These are phyloP conservation scores for Zygosaccharomyces bailii DNA, from an alignment of 805 yeast genomes.

Conservation along the genomic window DNA sequence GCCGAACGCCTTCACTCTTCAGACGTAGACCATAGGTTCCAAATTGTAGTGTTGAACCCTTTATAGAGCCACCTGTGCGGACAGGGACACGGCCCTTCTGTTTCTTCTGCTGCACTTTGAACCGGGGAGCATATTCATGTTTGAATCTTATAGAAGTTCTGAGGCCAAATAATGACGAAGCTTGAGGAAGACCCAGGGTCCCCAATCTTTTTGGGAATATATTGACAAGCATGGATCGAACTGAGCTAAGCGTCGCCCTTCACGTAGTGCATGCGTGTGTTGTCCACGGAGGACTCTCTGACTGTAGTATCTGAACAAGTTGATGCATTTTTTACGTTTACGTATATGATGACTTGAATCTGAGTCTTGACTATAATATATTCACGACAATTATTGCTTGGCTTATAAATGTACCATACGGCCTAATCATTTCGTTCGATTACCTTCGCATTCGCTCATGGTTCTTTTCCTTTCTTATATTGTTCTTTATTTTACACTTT, in stretches of 20 bases:
- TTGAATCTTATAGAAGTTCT: slow-evolving; percentile 39
- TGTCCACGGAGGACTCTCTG: too few relatives aligned
- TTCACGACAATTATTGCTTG: too few relatives aligned
- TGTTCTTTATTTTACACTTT: too few relatives aligned
- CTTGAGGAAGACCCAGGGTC: neutral
- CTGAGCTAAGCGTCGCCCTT: too few relatives aligned
- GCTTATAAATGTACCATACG: too few relatives aligned
- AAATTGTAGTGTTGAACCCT: slow-evolving; percentile 77
- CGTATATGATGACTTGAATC: neutral
- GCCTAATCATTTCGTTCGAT: too few relatives aligned
- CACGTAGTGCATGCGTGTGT: too few relatives aligned
- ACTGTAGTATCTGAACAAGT: too few relatives aligned
- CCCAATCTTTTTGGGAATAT: neutral
- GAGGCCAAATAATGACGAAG: neutral
- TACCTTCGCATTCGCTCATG: too few relatives aligned
- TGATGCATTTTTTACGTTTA: too few relatives aligned
- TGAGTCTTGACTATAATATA: too few relatives aligned
- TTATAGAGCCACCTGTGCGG: slow-evolving; percentile 88
- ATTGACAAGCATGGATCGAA: slow-evolving; percentile 1
- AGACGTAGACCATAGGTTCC: slow-evolving; percentile 87
- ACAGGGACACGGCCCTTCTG: slow-evolving; percentile 94
- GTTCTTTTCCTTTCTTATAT: too few relatives aligned
- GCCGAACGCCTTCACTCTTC: slow-evolving; percentile 80
- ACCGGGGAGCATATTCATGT: slow-evolving; percentile 78
- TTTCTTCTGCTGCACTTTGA: slow-evolving; percentile 52